Percentiles rank a stretch among this genome's conserved stretches.
phyloP scores from a whole-genome alignment of 306 rosid species.

The Mimosa bimucronata region DNA sequence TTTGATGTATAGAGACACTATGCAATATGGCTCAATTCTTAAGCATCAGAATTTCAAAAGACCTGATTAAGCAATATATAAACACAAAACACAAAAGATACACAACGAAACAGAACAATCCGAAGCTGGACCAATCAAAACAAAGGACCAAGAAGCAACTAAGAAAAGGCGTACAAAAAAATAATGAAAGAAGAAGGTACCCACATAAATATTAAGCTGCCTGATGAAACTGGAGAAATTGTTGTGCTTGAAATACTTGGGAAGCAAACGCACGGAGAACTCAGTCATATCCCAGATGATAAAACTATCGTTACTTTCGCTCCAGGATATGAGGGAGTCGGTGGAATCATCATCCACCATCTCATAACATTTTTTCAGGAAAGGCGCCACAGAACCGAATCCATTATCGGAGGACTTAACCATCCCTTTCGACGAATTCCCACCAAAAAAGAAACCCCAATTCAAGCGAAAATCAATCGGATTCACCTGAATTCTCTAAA shows the following conservation, averaged over 20 bases:
- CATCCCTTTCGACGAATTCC: conserved; percentile 36
- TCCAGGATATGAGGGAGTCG: conserved; percentile 61
- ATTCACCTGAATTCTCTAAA: neutral
- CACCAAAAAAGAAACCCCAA: neutral
- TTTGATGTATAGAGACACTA: neutral
- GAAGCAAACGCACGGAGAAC: conserved; percentile 59
- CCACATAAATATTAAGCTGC: conserved; percentile 75
- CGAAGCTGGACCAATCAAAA: neutral
- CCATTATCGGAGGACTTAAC: conserved; percentile 48
- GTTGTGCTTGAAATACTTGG: conserved; percentile 68
- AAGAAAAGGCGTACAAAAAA: no score
- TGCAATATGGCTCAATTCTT: neutral
- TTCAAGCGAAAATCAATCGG: conserved; percentile 30
- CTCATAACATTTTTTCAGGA: conserved; percentile 64
- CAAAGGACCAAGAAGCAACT: neutral
- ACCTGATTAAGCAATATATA: neutral
- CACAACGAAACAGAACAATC: neutral
- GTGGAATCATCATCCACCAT: conserved; percentile 63
- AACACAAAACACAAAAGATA: neutral
- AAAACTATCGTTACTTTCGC: conserved; percentile 45
- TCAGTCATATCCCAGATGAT: conserved; percentile 59
- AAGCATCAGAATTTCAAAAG: neutral
- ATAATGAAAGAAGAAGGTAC: conserved; percentile 9
- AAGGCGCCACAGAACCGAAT: conserved; percentile 55
- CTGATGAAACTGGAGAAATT: conserved; percentile 79